phyloP scores from a whole-genome alignment of 1,284 basidiomycete genomes.

The Tylopilus sp. region DNA sequence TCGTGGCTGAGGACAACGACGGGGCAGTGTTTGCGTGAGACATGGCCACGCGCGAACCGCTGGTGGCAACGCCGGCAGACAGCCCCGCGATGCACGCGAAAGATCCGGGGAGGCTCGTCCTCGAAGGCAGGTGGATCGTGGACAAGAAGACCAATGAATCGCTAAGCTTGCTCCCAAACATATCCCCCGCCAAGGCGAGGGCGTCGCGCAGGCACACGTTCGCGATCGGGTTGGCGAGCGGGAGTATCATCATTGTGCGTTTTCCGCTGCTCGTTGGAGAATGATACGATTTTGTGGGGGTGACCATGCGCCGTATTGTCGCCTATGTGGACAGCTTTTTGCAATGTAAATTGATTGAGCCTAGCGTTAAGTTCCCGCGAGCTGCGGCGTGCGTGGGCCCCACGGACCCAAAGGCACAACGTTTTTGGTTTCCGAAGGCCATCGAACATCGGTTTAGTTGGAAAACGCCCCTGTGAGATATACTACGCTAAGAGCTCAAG shows the following conservation, averaged over 20 bases:
- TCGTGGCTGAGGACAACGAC: conserved; percentile 26
- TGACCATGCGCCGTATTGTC: too few species aligned
- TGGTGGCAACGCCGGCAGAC: conserved; percentile 21
- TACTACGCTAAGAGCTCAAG: too few species aligned
- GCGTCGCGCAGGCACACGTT: conserved; percentile 23
- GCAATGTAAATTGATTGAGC: too few species aligned
- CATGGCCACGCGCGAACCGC: conserved; percentile 18
- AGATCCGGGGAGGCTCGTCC: conserved; percentile 10
- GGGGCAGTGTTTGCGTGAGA: conserved; percentile 31
- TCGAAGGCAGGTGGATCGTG: conserved; percentile 28
- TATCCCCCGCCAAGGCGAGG: conserved; percentile 27
- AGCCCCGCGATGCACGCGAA: conserved; percentile 12
- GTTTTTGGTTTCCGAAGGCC: too few species aligned
- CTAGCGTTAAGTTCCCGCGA: too few species aligned
- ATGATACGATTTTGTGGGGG: neutral
- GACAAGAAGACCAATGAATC: conserved; percentile 14
- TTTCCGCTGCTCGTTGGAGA: conserved; percentile 16
- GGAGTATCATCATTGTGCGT: conserved; percentile 26
- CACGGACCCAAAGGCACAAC: too few species aligned
- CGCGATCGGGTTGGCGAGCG: conserved; percentile 31
- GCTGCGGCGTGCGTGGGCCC: too few species aligned
- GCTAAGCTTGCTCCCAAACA: conserved; percentile 27
- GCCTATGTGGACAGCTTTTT: too few species aligned
- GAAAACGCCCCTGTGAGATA: too few species aligned
- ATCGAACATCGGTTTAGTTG: too few species aligned